Evolutionary conservation across 768 basidiomycete species (phyloP), one percentile per base, ranked within the genome.

Genomic region (Pulveroboletus sp.): DNA sequence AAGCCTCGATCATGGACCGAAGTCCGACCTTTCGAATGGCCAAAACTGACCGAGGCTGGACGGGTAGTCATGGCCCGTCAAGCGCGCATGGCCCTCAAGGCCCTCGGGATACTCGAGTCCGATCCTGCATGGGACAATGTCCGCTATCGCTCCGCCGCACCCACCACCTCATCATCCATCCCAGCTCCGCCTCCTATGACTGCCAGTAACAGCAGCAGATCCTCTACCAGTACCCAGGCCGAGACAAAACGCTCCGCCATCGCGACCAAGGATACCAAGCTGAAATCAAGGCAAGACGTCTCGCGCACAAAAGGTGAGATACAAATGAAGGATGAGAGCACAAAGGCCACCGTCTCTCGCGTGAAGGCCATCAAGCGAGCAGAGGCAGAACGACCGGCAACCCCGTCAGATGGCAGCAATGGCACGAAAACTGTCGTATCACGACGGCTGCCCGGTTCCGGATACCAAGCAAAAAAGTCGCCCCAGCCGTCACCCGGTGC

Each of bases 1-100:
- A 84, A 80, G 54, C 67, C 73, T 21, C 60, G 66, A 17, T 69
- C 78, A 3, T 89, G 86, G 86, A 72, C 72, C 31, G 82, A 89
- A 58, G 82, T 88, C 24, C 80, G 84, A 6, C 87, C 87, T 0
- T 81, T 74, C 50, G 83, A 81, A 53, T 85, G 78, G 75, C 69
- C 74, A 1, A 70, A 70, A 27, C 70, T 84, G 26, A 69, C 70
- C 3, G 76, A 78, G 27, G 43, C 68, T 2, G 78, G 82, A 39
- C 74, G 78, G 5, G 69, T 67, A 8, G 57, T 52, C n/a, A 69
- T 88, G 63, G 74, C 79, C 8, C 74, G 78, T 36, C 69, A 73
- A 27, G 83, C 80, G 1, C 75, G 82, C 40, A 54, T 68, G 14
- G 75, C 69, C 1, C 73, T 84, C 57, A 69, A 66, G 31, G 63